Conservation (phyloP, 495 filamentous ascomycete genomes). For the Immersiella caudata region DNA sequence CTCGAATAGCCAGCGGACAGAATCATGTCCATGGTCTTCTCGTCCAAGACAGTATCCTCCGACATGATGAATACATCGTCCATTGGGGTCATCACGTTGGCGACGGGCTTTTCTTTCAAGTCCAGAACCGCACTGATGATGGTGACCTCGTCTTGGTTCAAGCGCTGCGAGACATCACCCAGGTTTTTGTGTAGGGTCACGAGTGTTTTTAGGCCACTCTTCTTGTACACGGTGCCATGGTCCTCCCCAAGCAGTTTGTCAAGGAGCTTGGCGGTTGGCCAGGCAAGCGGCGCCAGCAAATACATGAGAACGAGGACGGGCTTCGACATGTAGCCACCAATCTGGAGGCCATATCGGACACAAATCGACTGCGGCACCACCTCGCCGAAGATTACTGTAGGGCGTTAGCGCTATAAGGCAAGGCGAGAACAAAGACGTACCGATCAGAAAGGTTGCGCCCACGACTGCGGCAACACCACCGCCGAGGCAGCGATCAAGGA, state of each 20-base stretch:
- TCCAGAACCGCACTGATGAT: slow-evolving; percentile 97
- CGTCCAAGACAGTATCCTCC: slow-evolving; percentile 86
- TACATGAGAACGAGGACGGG: slow-evolving; percentile 91
- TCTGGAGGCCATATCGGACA: slow-evolving; percentile 94
- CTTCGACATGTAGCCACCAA: slow-evolving; percentile 92
- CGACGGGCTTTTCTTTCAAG: slow-evolving; percentile 93
- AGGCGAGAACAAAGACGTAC: slow-evolving; percentile 51
- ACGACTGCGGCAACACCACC: slow-evolving; percentile 94
- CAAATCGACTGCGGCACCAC: slow-evolving; percentile 94
- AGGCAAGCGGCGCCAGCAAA: slow-evolving; percentile 80
- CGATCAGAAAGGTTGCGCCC: slow-evolving; percentile 89
- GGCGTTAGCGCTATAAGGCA: neutral
- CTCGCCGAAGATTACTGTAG: slow-evolving; percentile 92
- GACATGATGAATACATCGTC: slow-evolving; percentile 95
- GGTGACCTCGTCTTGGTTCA: slow-evolving; percentile 97
- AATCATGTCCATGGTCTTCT: slow-evolving; percentile 89
- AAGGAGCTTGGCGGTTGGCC: slow-evolving; percentile 87
- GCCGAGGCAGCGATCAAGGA: slow-evolving; percentile 89
- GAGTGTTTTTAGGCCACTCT: slow-evolving; percentile 76
- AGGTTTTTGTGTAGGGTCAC: slow-evolving; percentile 92
- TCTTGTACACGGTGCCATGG: slow-evolving; percentile 94
- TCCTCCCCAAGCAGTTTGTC: slow-evolving; percentile 88
- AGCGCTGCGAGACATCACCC: slow-evolving; percentile 80
- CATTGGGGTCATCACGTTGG: slow-evolving; percentile 97
- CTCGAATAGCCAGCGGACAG: slow-evolving; percentile 91